Conservation (phyloP, 2,329 filamentous ascomycete species). For the Elsinoe batatas region DNA sequence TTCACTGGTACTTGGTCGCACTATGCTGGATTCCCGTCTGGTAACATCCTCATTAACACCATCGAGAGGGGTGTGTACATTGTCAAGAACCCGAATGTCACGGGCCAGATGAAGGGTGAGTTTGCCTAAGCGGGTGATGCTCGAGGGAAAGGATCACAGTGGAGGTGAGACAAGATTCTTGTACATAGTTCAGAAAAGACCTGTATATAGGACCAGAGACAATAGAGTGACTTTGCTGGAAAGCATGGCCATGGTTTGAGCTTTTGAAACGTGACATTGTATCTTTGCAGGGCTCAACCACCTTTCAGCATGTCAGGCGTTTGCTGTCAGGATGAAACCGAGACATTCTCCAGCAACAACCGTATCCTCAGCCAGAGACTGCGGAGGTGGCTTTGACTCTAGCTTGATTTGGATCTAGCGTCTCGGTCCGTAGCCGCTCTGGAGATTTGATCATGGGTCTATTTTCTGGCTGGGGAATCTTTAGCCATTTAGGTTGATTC, state of each 20-base stretch:
- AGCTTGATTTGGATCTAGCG: not conserved
- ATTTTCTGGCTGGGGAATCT: not conserved
- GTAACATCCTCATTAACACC: slow-evolving; percentile 43
- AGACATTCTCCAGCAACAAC: not conserved
- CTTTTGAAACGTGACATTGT: not conserved
- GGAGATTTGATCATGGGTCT: not conserved
- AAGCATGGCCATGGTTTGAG: not conserved
- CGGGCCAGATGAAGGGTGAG: slow-evolving; percentile 12
- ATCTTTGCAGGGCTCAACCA: not conserved
- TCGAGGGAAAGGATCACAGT: not conserved
- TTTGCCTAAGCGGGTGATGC: not conserved
- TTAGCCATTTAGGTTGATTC: not conserved
- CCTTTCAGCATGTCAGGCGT: not conserved
- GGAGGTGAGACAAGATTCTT: not conserved
- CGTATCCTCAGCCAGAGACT: slow-evolving; percentile 12
- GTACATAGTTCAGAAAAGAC: slow-evolving; percentile 8
- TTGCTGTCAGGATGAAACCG: slow-evolving; percentile 6
- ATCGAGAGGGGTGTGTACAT: slow-evolving; percentile 44
- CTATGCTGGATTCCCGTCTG: slow-evolving; percentile 41
- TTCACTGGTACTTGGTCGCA: slow-evolving; percentile 38
- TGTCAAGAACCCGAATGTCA: slow-evolving; percentile 29
- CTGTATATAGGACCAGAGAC: slow-evolving; percentile 1
- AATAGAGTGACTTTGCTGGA: slow-evolving; percentile 1
- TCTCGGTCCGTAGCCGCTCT: slow-evolving; percentile 4
- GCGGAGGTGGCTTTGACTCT: slow-evolving; percentile 5